Evolutionary conservation across 345 rosid genomes (phyloP).

Genomic region (Heritiera fomes): DNA sequence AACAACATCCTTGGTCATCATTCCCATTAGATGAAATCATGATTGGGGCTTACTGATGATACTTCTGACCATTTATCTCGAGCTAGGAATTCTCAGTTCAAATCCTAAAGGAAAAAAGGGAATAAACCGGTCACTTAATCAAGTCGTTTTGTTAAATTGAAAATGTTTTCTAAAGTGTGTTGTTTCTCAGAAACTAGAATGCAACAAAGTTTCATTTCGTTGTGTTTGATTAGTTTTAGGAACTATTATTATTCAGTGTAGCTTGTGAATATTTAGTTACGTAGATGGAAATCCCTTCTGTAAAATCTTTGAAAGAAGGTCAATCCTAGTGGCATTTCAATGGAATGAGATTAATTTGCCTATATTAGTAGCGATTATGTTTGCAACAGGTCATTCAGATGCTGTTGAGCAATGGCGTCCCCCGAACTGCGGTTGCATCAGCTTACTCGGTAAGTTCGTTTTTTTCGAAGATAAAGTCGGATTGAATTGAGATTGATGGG

Average conservation of each 20-base stretch:
- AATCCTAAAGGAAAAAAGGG: background rate
- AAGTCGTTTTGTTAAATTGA: constrained; percentile 12
- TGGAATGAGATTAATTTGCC: too few species aligned
- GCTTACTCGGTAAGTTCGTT: too few species aligned
- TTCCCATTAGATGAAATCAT: constrained; percentile 52
- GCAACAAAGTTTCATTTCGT: background rate
- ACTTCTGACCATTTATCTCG: constrained; percentile 28
- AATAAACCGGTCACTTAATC: constrained; percentile 21
- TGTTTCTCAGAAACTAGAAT: constrained; percentile 12
- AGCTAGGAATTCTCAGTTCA: constrained; percentile 8
- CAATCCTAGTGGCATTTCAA: background rate
- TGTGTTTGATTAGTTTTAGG: constrained; percentile 22
- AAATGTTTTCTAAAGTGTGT: background rate
- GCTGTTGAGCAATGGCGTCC: too few species aligned
- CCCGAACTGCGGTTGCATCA: too few species aligned
- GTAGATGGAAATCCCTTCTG: constrained; percentile 26
- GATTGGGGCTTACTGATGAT: constrained; percentile 29
- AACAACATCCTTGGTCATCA: constrained; percentile 45
- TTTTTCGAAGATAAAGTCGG: too few species aligned
- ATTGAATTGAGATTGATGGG: too few species aligned
- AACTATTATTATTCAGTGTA: constrained; percentile 24
- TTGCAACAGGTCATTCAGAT: too few species aligned
- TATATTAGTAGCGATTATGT: too few species aligned
- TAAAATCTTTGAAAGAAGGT: background rate
- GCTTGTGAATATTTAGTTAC: constrained; percentile 38